Conservation (phyloP, 192 early-diverging fungal species). For the Helicostylum pulchrum region DNA sequence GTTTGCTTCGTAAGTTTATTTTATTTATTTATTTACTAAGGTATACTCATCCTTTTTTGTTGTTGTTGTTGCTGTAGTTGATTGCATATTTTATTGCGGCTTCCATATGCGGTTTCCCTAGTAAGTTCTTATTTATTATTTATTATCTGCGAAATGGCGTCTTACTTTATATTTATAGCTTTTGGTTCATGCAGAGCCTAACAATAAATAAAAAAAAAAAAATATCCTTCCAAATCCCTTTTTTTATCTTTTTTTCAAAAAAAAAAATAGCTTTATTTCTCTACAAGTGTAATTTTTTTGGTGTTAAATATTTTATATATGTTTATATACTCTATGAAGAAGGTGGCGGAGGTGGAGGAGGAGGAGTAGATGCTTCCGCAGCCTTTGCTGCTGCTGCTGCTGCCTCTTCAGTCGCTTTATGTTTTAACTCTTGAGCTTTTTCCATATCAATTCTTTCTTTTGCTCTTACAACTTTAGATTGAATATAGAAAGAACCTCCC, state of each 20-base stretch:
- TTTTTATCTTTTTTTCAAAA: too few relatives aligned
- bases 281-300: too few relatives aligned
- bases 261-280: too few relatives aligned
- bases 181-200: constrained; percentile 22
- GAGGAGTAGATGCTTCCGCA: background rate
- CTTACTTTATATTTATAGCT: constrained; percentile 11
- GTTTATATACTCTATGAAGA: constrained; percentile 11
- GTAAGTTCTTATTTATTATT: constrained; percentile 25
- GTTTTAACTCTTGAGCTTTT: constrained; percentile 56
- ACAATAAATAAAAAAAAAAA: background rate
- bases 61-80: constrained; percentile 42
- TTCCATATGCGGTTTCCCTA: constrained; percentile 79
- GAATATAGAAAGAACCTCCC: constrained; percentile 92
- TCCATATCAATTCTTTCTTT: constrained; percentile 94
- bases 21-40: background rate
- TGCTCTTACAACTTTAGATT: constrained; percentile 90
- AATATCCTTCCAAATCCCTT: too few relatives aligned
- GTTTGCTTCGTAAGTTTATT: constrained; percentile 49
- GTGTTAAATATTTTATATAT: background rate
- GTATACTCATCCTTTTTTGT: background rate
- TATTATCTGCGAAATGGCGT: background rate
- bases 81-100: constrained; percentile 74
- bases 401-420: constrained; percentile 12
- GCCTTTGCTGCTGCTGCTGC: constrained; percentile 13
- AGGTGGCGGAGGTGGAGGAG: constrained; percentile 21